phyloP scores from a whole-genome alignment of 2,329 filamentous ascomycete species.

The Colletotrichum spinosum region DNA sequence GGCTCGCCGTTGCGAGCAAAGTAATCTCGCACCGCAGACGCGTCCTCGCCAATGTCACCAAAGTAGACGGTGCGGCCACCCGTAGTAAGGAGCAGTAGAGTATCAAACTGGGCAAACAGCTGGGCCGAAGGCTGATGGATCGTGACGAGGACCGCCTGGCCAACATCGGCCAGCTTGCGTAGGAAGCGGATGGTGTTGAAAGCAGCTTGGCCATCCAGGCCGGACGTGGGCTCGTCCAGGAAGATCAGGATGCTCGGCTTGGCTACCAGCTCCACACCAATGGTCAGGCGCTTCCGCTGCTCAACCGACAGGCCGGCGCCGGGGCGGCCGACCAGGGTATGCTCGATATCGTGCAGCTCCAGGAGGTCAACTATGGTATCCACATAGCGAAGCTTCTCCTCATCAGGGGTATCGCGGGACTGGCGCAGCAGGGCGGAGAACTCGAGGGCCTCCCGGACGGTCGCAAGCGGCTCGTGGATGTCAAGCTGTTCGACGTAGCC shows the following conservation, averaged over 20 bases:
- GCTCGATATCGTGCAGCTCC: constrained; percentile 72
- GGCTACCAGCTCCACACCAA: constrained; percentile 76
- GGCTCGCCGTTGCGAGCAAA: constrained; percentile 63
- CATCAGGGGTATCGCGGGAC: constrained; percentile 60
- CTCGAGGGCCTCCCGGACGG: constrained; percentile 74
- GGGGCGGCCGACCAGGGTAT: constrained; percentile 65
- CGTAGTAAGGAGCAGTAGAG: constrained; percentile 70
- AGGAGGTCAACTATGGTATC: constrained; percentile 74
- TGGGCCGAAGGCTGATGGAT: constrained; percentile 63
- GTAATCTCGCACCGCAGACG: constrained; percentile 67
- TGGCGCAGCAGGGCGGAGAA: constrained; percentile 76
- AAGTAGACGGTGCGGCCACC: constrained; percentile 77
- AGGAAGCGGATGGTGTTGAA: constrained; percentile 56
- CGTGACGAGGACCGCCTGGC: constrained; percentile 67
- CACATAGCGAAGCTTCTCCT: constrained; percentile 75
- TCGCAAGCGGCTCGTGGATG: constrained; percentile 65
- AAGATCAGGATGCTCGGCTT: constrained; percentile 72
- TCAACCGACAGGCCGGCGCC: constrained; percentile 62
- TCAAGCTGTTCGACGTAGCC: constrained; percentile 43
- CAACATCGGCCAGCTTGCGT: constrained; percentile 66
- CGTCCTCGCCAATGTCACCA: constrained; percentile 72
- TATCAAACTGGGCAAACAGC: constrained; percentile 67
- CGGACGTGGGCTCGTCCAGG: constrained; percentile 73
- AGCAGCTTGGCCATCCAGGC: constrained; percentile 49
- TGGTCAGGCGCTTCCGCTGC: constrained; percentile 73